These are phyloP conservation scores for Ceratocystis variospora DNA, from an alignment of 2,329 filamentous ascomycete genomes.

Conservation along the genomic window DNA sequence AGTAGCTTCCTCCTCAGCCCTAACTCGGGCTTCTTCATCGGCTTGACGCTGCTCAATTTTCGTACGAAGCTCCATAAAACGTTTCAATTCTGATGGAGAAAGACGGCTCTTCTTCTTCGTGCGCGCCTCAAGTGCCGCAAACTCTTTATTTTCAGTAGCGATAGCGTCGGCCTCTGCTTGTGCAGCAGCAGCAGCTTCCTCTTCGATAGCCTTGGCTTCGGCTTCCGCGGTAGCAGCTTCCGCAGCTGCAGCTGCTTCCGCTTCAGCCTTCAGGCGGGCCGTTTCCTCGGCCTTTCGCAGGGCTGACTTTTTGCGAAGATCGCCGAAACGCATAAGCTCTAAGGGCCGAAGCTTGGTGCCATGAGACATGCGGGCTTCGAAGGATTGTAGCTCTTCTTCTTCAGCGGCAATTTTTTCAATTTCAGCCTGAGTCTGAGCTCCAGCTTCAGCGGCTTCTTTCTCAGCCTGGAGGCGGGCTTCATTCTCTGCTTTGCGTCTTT, in stretches of 20 bases:
- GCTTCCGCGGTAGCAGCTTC: constrained; percentile 6
- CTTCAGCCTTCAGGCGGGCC: constrained; percentile 6
- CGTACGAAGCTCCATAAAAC: constrained; percentile 7
- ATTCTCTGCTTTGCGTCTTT: constrained; percentile 9
- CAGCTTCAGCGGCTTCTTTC: constrained; percentile 11
- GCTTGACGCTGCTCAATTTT: constrained; percentile 4
- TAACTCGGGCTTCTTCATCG: constrained; percentile 9
- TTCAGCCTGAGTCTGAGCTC: constrained; percentile 22
- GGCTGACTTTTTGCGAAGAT: background rate
- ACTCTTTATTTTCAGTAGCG: constrained; percentile 12
- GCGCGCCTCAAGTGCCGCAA: constrained; percentile 4
- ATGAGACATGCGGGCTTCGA: background rate
- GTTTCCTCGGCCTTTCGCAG: constrained; percentile 7
- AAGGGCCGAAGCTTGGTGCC: background rate
- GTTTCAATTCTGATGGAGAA: constrained; percentile 1
- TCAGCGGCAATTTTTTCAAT: constrained; percentile 23
- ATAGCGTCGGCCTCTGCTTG: constrained; percentile 7
- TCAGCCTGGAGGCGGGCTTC: constrained; percentile 7
- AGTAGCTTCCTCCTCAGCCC: constrained; percentile 9
- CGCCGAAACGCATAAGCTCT: background rate
- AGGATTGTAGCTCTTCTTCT: constrained; percentile 6
- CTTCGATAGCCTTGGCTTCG: background rate
- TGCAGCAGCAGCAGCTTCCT: constrained; percentile 1
- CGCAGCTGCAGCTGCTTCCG: constrained; percentile 13
- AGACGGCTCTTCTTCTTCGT: constrained; percentile 1